Percentiles rank a stretch among this genome's conserved stretches.
Conservation (phyloP, 1,284 basidiomycete species). For the Heterobasidion irregulare region DNA sequence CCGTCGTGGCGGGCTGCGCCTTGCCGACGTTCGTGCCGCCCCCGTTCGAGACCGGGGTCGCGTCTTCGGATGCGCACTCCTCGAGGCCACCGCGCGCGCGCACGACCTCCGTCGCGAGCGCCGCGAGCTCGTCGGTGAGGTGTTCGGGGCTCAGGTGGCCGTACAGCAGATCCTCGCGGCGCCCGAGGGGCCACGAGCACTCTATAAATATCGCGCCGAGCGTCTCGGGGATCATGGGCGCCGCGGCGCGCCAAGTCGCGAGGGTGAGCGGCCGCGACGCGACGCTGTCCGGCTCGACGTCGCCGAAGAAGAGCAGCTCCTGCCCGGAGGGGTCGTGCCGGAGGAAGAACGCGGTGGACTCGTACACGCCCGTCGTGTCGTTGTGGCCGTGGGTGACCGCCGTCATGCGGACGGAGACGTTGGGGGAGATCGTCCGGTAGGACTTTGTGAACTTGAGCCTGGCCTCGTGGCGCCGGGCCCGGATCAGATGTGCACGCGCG, state of each 20-base stretch:
- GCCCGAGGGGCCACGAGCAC: slow-evolving; percentile 69
- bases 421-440: slow-evolving; percentile 43
- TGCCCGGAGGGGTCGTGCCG: slow-evolving; percentile 44
- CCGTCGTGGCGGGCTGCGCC: not conserved
- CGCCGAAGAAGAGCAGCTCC: slow-evolving; percentile 80
- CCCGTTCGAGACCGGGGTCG: not conserved
- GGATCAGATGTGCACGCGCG: not conserved
- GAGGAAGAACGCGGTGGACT: slow-evolving; percentile 72
- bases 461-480: not conserved
- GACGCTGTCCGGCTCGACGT: slow-evolving; percentile 72
- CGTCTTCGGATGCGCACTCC: not conserved
- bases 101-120: slow-evolving; percentile 60
- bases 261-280: slow-evolving; percentile 46
- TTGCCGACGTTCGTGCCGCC: not conserved
- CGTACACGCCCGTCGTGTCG: slow-evolving; percentile 38
- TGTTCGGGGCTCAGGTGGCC: slow-evolving; percentile 76
- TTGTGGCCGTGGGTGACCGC: slow-evolving; percentile 66
- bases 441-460: slow-evolving; percentile 28
- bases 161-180: slow-evolving; percentile 52
- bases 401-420: slow-evolving; percentile 59
- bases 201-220: slow-evolving; percentile 74
- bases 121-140: slow-evolving; percentile 55
- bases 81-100: slow-evolving; percentile 22
- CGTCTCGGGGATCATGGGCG: slow-evolving; percentile 52
- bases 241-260: slow-evolving; percentile 65